Evolutionary conservation across 495 filamentous ascomycete species (phyloP), one percentile per base, ranked within the genome.

Genomic region (Trichoderma asperelloides): DNA sequence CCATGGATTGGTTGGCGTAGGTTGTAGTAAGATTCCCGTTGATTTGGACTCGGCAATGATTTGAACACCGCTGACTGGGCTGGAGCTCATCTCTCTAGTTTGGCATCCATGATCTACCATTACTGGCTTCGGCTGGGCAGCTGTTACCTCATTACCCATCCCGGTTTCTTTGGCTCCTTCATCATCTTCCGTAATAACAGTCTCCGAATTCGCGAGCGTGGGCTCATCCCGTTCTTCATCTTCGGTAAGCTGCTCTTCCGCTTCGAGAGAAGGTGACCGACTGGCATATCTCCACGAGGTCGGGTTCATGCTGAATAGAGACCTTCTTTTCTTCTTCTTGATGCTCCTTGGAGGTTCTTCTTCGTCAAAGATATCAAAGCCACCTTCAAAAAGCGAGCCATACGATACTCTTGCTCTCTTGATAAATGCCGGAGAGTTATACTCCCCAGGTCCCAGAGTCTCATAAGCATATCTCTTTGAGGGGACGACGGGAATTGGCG

Each of bases 391-490:
- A 0, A 88, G 74, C 1, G 83, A 81, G 0, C 85, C 85, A 67
- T 85, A 86, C 1, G 87, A 90, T 6, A 85, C 74, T 57, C 88
- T 81, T 21, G 81, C 78, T 28, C 87, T 80, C 70, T 87, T 91
- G 23, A 91, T 70, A 69, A 96, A 95, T 9, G 89, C 90, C 6
- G 92, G 92, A 6, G 93, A 95, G 25, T 82, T 78, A 81, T 86
- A 95, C 72, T 82, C 78, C 65, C 78, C 75, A 4, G 57, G 6
- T 1, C 33, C 62, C 3, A 65, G 43, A 3, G 64, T n/a, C 41
- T 43, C 37, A 40, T 21, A 45, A 2, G 41, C 64, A 12, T 15
- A 25, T 65, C 64, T 8, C 23, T 65, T 65, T 6, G 40, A 65
- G 30, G 57, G 60, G 21, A 39, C 39, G 13, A 12, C 3, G 67